These are phyloP conservation scores for Trichoderma citrinoviride DNA, from an alignment of 2,329 filamentous ascomycete genomes.

Conservation along the genomic window DNA sequence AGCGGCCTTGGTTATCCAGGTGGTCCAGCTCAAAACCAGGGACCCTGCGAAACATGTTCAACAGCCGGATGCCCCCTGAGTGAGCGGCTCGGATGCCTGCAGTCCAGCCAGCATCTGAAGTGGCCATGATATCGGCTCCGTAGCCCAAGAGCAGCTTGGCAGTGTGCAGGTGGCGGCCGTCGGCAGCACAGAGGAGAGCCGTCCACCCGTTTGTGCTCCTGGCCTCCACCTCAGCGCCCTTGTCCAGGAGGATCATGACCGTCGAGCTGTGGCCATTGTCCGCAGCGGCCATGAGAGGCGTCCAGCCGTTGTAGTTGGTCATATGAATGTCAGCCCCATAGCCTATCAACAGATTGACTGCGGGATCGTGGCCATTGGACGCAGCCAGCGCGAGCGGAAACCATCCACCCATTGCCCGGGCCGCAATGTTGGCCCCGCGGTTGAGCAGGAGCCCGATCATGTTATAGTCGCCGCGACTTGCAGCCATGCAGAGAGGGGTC, in stretches of 20 bases:
- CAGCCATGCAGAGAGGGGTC: slow-evolving; percentile 21
- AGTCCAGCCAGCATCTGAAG: not conserved
- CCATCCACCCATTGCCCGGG: not conserved
- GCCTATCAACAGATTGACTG: not conserved
- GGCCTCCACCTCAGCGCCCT: slow-evolving; percentile 9
- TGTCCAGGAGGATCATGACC: slow-evolving; percentile 15
- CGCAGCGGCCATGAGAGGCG: slow-evolving; percentile 17
- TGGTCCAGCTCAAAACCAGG: slow-evolving; percentile 5
- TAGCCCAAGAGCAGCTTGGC: slow-evolving; percentile 15
- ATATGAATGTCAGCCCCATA: slow-evolving; percentile 16
- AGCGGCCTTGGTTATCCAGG: slow-evolving; percentile 12
- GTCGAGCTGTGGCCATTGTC: slow-evolving; percentile 1
- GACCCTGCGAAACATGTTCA: slow-evolving; percentile 1
- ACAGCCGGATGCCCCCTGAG: not conserved
- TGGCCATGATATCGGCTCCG: slow-evolving; percentile 10
- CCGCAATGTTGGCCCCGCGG: slow-evolving; percentile 7
- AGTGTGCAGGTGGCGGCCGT: slow-evolving; percentile 1
- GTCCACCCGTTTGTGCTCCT: slow-evolving; percentile 13
- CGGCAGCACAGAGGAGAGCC: slow-evolving; percentile 14
- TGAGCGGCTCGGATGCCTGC: slow-evolving; percentile 16
- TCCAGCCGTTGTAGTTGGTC: slow-evolving; percentile 9
- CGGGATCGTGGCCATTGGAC: slow-evolving; percentile 2
- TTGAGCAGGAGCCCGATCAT: slow-evolving; percentile 2
- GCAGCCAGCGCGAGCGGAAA: slow-evolving; percentile 12
- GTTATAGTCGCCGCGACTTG: slow-evolving; percentile 2